phyloP scores from a whole-genome alignment of 345 rosid species.

The Eucalyptus caleyi region DNA sequence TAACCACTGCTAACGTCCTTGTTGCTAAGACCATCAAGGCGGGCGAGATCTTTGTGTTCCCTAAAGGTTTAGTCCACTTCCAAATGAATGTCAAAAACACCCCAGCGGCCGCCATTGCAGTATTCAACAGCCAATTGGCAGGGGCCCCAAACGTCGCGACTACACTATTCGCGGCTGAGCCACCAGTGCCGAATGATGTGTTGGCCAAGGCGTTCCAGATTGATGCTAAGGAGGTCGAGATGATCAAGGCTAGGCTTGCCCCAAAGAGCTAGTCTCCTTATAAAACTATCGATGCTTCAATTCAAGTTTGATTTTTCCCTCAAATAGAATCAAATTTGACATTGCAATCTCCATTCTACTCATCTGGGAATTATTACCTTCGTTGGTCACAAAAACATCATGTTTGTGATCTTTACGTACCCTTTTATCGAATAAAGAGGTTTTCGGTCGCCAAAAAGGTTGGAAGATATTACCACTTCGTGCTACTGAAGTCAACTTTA shows the following conservation, averaged over 20 bases:
- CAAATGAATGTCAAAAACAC: constrained; percentile 25
- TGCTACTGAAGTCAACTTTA: neutral
- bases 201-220: constrained; percentile 40
- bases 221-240: constrained; percentile 4
- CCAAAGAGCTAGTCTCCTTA: constrained; percentile 3
- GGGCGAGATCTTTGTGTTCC: constrained; percentile 50
- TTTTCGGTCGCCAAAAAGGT: neutral
- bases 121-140: constrained; percentile 52
- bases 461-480: neutral
- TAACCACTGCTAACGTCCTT: constrained; percentile 33
- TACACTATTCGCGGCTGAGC: constrained; percentile 19
- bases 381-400: neutral
- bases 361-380: neutral
- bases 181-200: constrained; percentile 29
- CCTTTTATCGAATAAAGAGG: neutral
- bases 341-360: neutral
- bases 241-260: constrained; percentile 31
- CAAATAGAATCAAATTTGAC: neutral
- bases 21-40: constrained; percentile 24
- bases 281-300: neutral
- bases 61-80: constrained; percentile 51
- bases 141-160: constrained; percentile 34
- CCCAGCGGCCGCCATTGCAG: constrained; percentile 29
- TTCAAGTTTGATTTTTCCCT: neutral
- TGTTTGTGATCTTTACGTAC: neutral